Percentiles rank a stretch among this genome's conserved stretches.
These are phyloP conservation scores for Agroathelia rolfsii DNA, from an alignment of 1,284 basidiomycete species.

Conservation along the genomic window DNA sequence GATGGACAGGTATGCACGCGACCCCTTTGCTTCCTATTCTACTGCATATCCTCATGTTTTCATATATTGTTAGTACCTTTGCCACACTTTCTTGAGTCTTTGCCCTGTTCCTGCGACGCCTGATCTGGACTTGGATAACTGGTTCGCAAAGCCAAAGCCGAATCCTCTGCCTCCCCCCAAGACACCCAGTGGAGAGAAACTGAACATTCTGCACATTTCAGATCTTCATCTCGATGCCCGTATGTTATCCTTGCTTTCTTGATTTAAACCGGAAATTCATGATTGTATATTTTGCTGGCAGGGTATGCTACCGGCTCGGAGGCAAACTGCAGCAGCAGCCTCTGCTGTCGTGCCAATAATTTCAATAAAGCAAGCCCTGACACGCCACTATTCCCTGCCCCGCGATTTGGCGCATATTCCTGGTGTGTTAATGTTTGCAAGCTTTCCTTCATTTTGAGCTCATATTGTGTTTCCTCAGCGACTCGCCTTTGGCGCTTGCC, in stretches of 20 bases:
- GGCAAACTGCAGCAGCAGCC: slow-evolving; percentile 62
- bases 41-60: slow-evolving; percentile 16
- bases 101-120: slow-evolving; percentile 43
- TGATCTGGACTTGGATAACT: slow-evolving; percentile 41
- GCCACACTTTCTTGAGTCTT: slow-evolving; percentile 40
- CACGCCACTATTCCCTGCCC: slow-evolving; percentile 42
- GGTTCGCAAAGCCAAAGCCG: slow-evolving; percentile 64
- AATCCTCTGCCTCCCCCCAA: slow-evolving; percentile 45
- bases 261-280: neutral
- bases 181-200: slow-evolving; percentile 47
- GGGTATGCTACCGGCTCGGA: slow-evolving; percentile 67
- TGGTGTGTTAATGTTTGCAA: slow-evolving; percentile 32
- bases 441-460: slow-evolving; percentile 2
- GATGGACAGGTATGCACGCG: slow-evolving; percentile 58
- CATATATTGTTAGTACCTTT: slow-evolving; percentile 31
- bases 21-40: no score
- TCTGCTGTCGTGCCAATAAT: slow-evolving; percentile 59
- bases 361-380: slow-evolving; percentile 45
- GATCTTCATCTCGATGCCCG: slow-evolving; percentile 74
- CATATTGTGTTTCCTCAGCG: slow-evolving; percentile 44
- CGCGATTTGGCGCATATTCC: slow-evolving; percentile 53
- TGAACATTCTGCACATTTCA: slow-evolving; percentile 70
- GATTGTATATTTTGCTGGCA: slow-evolving; percentile 19
- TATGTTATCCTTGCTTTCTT: slow-evolving; percentile 18
- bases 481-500: slow-evolving; percentile 58